Evolutionary conservation across 2,329 filamentous ascomycete genomes (phyloP), one percentile per base, ranked within the genome.

Genomic region (Zasmidium angulare): DNA sequence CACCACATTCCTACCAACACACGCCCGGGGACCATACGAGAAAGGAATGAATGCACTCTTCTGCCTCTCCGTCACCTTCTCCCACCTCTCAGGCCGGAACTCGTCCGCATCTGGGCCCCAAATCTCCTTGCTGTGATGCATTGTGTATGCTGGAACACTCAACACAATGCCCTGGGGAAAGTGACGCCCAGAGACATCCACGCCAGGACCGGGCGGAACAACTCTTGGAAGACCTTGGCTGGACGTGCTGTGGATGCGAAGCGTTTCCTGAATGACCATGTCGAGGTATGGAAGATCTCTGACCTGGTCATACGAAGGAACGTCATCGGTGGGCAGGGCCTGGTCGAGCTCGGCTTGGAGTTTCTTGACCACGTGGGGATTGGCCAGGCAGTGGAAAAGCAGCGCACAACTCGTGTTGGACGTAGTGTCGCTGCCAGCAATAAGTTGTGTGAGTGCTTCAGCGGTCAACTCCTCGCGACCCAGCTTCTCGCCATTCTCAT

Each of bases 361-460:
- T 72, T 89, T 93, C 50, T 77, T 70, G 3, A 95, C 74, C 0
- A 95, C 89, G 1, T 87, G 81, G 0, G 90, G 89, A 1, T 89
- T 89, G 46, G 82, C 80, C 3, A 87, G 79, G 26, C 85, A 86
- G 79, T 92, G 90, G 78, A 88, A 96, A 0, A 96, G 81, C 40
- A 96, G 82, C 0, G 91, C 91, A 70, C 92, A 96, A 1, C 89
- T 88, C 0, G 92, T 89, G 77, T 91, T 92, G 53, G 85, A 88
- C 0, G 88, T 91, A 0, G 89, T 92, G 74, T 92, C 89, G 47
- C 83, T 87, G 23, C 89, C 89, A 1, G 89, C 89, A 67, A 92
- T 96, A 46, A 96, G 83, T 74, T 96, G 92, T 0, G 92, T 96
- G 23, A 96, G 79, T 0, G 92, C 92, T 77, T 96, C 93, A 36